Conservation (phyloP, 2,329 filamentous ascomycete species). For the Gaeumannomyces sp. region DNA sequence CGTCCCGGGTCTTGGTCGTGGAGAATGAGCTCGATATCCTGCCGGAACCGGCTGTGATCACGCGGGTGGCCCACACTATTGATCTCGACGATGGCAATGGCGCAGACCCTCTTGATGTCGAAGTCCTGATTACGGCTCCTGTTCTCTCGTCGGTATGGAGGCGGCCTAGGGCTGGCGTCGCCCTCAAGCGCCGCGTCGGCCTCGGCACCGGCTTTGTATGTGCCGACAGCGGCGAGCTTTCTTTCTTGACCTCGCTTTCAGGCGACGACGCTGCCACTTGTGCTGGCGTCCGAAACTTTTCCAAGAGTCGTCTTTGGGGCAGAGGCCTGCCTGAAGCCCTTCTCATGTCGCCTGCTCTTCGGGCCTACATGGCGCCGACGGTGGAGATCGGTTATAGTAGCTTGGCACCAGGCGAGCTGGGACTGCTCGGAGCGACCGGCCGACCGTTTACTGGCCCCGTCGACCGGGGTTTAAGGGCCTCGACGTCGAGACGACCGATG, state of each 20-base stretch:
- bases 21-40: conserved; percentile 34
- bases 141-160: conserved; percentile 6
- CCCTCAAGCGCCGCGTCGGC: conserved; percentile 27
- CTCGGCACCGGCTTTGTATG: conserved; percentile 31
- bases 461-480: conserved; percentile 30
- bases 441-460: conserved; percentile 26
- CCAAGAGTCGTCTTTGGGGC: neutral
- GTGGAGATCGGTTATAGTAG: conserved; percentile 35
- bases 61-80: conserved; percentile 29
- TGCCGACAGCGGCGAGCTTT: conserved; percentile 35
- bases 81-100: conserved; percentile 16
- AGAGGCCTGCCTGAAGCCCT: neutral
- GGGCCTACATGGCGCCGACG: conserved; percentile 26
- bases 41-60: conserved; percentile 30
- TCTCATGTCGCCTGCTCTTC: conserved; percentile 4
- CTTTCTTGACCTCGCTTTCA: conserved; percentile 6
- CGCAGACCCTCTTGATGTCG: conserved; percentile 28
- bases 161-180: conserved; percentile 25
- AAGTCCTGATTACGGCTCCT: conserved; percentile 23
- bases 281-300: conserved; percentile 7
- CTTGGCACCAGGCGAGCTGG: conserved; percentile 24
- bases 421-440: conserved; percentile 20
- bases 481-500: conserved; percentile 26
- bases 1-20: conserved; percentile 22
- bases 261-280: conserved; percentile 9